Conservation (phyloP, 2,329 filamentous ascomycete species). For the Epichloe scottii region DNA sequence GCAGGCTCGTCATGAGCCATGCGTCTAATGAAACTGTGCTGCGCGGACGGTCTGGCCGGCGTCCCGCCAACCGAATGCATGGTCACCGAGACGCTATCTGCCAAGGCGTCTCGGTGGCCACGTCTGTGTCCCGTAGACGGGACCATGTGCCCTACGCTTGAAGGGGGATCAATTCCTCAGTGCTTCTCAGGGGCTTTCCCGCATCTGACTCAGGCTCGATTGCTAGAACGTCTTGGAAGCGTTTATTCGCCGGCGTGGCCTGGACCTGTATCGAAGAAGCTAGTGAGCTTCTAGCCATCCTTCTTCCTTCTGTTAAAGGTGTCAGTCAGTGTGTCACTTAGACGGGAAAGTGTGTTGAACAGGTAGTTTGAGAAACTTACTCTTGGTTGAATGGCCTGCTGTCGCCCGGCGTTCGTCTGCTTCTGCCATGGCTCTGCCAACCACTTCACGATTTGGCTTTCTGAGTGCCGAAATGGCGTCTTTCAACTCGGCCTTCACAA, state of each 20-base stretch:
- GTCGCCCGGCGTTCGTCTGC: slow-evolving; percentile 49
- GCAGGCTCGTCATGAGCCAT: slow-evolving; percentile 14
- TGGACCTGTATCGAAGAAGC: slow-evolving; percentile 37
- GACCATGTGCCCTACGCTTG: slow-evolving; percentile 24
- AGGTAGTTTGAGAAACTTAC: slow-evolving; percentile 25
- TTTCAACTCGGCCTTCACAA: slow-evolving; percentile 56
- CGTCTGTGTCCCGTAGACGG: slow-evolving; percentile 28
- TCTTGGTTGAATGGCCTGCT: slow-evolving; percentile 31
- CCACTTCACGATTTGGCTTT: slow-evolving; percentile 62
- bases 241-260: slow-evolving; percentile 42
- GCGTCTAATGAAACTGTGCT: slow-evolving; percentile 18
- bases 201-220: slow-evolving; percentile 14
- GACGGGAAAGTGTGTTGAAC: background rate
- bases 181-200: slow-evolving; percentile 12
- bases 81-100: slow-evolving; percentile 17
- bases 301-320: slow-evolving; percentile 35
- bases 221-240: slow-evolving; percentile 39
- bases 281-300: slow-evolving; percentile 27
- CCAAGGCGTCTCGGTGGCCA: slow-evolving; percentile 19
- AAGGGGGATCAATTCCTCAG: slow-evolving; percentile 24
- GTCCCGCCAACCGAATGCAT: slow-evolving; percentile 19
- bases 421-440: slow-evolving; percentile 54
- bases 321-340: slow-evolving; percentile 17
- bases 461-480: slow-evolving; percentile 63
- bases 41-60: slow-evolving; percentile 14